phyloP scores from a whole-genome alignment of 179 eudicot genomes.

The Nepenthes alata region DNA sequence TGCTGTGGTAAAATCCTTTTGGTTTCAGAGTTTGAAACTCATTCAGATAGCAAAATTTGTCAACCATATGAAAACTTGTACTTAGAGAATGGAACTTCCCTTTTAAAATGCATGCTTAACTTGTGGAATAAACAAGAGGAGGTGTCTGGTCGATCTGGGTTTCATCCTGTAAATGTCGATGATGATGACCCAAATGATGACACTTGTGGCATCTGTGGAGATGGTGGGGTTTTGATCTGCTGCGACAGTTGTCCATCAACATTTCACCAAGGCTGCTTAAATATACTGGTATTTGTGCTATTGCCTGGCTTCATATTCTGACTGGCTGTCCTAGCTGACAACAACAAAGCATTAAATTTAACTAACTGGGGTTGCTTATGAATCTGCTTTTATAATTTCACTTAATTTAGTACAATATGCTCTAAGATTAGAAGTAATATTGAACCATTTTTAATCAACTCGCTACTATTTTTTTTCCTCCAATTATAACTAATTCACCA shows the following conservation, averaged over 20 bases:
- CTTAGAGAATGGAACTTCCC: slow-evolving; percentile 49
- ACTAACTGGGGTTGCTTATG: too few relatives aligned
- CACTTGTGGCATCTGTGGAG: slow-evolving; percentile 87
- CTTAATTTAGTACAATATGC: too few relatives aligned
- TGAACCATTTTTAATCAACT: too few relatives aligned
- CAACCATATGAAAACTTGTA: slow-evolving; percentile 40
- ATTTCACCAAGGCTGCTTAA: slow-evolving; percentile 70
- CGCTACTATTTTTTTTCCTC: too few relatives aligned
- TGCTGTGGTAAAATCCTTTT: slow-evolving; percentile 50
- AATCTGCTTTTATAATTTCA: too few relatives aligned
- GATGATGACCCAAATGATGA: slow-evolving; percentile 89
- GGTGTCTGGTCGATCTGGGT: slow-evolving; percentile 27
- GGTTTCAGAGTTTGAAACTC: slow-evolving; percentile 49
- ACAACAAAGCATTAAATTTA: too few relatives aligned
- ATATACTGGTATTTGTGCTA: slow-evolving; percentile 45
- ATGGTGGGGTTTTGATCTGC: slow-evolving; percentile 92
- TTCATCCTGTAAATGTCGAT: slow-evolving; percentile 45
- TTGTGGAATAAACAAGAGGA: slow-evolving; percentile 57
- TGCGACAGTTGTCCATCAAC: slow-evolving; percentile 96
- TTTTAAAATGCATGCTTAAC: slow-evolving; percentile 49
- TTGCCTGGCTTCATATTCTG: background rate
- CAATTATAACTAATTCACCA: too few relatives aligned
- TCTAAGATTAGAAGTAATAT: too few relatives aligned
- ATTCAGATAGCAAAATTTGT: slow-evolving; percentile 43
- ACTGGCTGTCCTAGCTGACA: background rate